These are phyloP conservation scores for Yamadazyma aaseri DNA, from an alignment of 1,139 yeast species.

Conservation along the genomic window DNA sequence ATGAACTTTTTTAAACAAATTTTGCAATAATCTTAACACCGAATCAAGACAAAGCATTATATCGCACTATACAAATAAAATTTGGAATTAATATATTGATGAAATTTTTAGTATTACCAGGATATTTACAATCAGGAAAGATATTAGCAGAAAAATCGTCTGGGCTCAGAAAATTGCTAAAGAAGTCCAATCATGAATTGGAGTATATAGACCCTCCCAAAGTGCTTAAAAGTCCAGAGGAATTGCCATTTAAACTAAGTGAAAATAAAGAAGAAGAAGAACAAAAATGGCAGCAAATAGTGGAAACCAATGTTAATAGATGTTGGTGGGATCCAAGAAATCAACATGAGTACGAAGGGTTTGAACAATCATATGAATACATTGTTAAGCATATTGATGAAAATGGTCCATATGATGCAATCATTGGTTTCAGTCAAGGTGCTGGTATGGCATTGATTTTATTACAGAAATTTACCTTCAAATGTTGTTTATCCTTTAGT, in stretches of 20 bases:
- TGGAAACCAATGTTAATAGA: slow-evolving; percentile 50
- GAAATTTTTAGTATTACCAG: slow-evolving; percentile 32
- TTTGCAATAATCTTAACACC: background rate
- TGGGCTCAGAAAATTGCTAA: slow-evolving; percentile 69
- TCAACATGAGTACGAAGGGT: slow-evolving; percentile 27
- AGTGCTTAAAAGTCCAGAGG: slow-evolving; percentile 22
- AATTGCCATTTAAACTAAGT: slow-evolving; percentile 29
- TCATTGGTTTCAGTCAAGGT: slow-evolving; percentile 92
- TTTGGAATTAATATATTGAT: background rate
- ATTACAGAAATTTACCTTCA: slow-evolving; percentile 35
- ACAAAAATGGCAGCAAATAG: slow-evolving; percentile 27
- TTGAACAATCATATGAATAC: slow-evolving; percentile 32
- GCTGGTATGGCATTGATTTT: slow-evolving; percentile 72
- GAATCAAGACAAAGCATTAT: too few relatives aligned
- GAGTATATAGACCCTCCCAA: slow-evolving; percentile 41
- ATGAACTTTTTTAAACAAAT: too few relatives aligned
- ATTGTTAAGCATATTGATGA: slow-evolving; percentile 54
- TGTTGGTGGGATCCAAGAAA: slow-evolving; percentile 42
- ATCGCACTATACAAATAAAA: background rate
- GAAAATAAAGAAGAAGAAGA: slow-evolving; percentile 26
- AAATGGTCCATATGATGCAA: slow-evolving; percentile 87
- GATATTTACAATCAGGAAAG: slow-evolving; percentile 63
- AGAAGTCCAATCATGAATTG: slow-evolving; percentile 50
- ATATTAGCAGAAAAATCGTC: slow-evolving; percentile 77
- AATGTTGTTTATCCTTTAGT: slow-evolving; percentile 50